Evolutionary conservation across 805 yeast genomes (phyloP).

Genomic region (Saturnispora sanitii): DNA sequence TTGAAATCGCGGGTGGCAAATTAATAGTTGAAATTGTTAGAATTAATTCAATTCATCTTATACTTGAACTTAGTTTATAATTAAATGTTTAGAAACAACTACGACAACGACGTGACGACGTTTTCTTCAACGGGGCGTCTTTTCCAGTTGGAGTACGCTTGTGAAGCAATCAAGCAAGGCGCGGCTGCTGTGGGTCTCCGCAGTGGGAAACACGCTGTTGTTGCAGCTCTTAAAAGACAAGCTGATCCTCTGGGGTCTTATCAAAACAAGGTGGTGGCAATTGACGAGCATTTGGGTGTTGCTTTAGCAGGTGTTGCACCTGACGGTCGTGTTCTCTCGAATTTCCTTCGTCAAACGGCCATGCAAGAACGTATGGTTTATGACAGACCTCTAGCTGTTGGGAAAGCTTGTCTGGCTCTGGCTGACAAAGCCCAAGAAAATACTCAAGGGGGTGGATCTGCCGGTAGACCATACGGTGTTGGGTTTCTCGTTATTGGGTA

Average conservation of each 20-base stretch:
- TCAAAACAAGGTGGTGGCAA: constrained; percentile 84
- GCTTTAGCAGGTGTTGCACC: constrained; percentile 98
- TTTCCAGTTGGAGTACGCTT: constrained; percentile 83
- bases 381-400: constrained; percentile 75
- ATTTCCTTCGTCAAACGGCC: constrained; percentile 83
- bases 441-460: constrained; percentile 87
- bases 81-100: constrained; percentile 81
- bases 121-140: constrained; percentile 92
- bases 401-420: constrained; percentile 72
- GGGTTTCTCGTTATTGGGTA: constrained; percentile 84
- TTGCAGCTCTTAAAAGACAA: constrained; percentile 90
- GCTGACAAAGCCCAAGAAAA: constrained; percentile 97
- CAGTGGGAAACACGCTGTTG: constrained; percentile 77
- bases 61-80: constrained; percentile 7
- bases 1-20: too few relatives aligned
- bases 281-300: constrained; percentile 89
- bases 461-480: constrained; percentile 89
- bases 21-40: not conserved
- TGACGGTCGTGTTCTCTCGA: constrained; percentile 90
- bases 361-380: constrained; percentile 78
- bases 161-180: constrained; percentile 96
- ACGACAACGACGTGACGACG: constrained; percentile 97
- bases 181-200: constrained; percentile 93
- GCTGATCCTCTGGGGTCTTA: constrained; percentile 97
- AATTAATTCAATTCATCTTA: not conserved